Percentiles rank a stretch among this genome's conserved stretches.
phyloP scores from a whole-genome alignment of 139 green algal species.

The Spirogloea muscicola region DNA sequence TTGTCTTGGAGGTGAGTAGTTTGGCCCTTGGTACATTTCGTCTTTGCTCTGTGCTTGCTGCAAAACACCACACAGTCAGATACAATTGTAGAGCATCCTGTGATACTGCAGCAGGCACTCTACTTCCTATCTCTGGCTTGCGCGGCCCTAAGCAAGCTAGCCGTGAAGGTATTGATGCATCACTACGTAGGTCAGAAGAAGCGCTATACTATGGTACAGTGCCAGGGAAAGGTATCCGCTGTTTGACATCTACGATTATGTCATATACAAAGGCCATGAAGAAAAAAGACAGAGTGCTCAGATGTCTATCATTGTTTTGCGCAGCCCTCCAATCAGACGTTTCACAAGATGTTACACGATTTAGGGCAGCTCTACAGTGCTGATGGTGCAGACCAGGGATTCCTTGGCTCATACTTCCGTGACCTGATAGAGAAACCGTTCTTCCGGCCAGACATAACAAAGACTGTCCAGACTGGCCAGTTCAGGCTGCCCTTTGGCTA shows the following conservation, averaged over 20 bases:
- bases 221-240: neutral
- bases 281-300: neutral
- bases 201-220: neutral
- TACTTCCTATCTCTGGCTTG: neutral
- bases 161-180: neutral
- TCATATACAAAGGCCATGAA: too few relatives aligned
- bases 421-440: slow-evolving; percentile 22
- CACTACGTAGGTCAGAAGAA: neutral
- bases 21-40: neutral
- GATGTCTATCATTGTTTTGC: slow-evolving; percentile 4
- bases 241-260: too few relatives aligned
- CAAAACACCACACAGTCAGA: neutral
- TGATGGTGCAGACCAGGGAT: slow-evolving; percentile 45
- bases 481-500: slow-evolving; percentile 38
- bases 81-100: neutral
- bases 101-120: neutral
- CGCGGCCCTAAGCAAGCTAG: neutral
- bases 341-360: slow-evolving; percentile 18
- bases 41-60: too few relatives aligned
- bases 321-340: slow-evolving; percentile 38
- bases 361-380: neutral
- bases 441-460: slow-evolving; percentile 1
- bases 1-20: slow-evolving; percentile 9
- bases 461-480: slow-evolving; percentile 1
- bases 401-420: slow-evolving; percentile 19